Conservation (phyloP, 1,284 basidiomycete species). For the Pseudozyma hubeiensis region DNA sequence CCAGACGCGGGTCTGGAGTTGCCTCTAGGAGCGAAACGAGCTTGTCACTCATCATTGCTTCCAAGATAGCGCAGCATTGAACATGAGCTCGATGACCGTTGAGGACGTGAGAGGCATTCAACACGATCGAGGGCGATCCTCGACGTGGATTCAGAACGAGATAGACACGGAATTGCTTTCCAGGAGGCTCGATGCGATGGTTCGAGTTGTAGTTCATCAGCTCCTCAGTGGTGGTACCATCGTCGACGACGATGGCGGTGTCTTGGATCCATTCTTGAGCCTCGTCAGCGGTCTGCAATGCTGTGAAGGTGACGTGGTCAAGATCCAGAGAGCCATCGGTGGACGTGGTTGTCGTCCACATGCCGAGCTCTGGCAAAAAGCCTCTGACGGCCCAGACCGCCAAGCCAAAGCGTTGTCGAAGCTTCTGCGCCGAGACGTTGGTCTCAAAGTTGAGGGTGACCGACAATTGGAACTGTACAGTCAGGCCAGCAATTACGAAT, state of each 20-base stretch:
- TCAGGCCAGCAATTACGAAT: no score
- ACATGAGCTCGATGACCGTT: conserved; percentile 22
- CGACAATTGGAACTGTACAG: conserved; percentile 21
- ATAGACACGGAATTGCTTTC: conserved; percentile 29
- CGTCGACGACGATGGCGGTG: conserved; percentile 20
- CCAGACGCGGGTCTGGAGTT: conserved; percentile 5
- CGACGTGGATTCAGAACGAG: conserved; percentile 18
- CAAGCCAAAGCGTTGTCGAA: conserved; percentile 21
- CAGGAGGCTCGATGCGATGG: conserved; percentile 22
- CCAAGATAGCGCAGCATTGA: conserved; percentile 13
- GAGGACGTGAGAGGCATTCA: conserved; percentile 35
- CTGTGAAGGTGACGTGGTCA: conserved; percentile 17
- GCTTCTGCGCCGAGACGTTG: conserved; percentile 8
- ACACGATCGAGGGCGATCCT: conserved; percentile 8
- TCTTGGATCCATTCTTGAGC: conserved; percentile 35
- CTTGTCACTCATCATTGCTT: conserved; percentile 16
- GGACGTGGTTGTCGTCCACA: conserved; percentile 3
- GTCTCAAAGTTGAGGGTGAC: conserved; percentile 16
- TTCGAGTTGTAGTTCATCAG: conserved; percentile 14
- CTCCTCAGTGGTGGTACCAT: conserved; percentile 23
- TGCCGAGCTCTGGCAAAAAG: conserved; percentile 22
- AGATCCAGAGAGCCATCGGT: conserved; percentile 11
- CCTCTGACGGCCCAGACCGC: conserved; percentile 22
- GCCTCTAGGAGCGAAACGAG: conserved; percentile 1
- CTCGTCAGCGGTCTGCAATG: conserved; percentile 23